These are phyloP conservation scores for Sugiyamaella lignohabitans DNA, from an alignment of 805 yeast genomes.

Conservation along the genomic window DNA sequence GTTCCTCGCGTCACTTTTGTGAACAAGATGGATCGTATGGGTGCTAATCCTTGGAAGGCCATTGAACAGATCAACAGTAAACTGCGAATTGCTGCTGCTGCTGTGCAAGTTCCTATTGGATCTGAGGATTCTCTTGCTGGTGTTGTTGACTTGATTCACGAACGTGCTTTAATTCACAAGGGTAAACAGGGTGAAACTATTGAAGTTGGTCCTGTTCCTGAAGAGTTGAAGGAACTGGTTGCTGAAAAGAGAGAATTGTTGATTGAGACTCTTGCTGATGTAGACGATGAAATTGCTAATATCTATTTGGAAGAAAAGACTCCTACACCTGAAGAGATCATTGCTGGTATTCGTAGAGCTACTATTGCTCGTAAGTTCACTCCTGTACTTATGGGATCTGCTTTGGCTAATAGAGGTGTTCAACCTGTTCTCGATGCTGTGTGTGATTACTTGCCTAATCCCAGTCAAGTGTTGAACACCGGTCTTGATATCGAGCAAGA, in stretches of 20 bases:
- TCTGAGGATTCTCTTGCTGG: conserved; percentile 80
- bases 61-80: conserved; percentile 85
- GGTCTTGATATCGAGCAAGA: conserved; percentile 66
- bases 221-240: conserved; percentile 69
- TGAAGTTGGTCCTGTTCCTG: conserved; percentile 64
- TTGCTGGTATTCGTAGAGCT: conserved; percentile 84
- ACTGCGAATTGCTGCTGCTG: conserved; percentile 91
- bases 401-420: conserved; percentile 91
- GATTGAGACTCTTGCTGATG: conserved; percentile 95
- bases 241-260: conserved; percentile 82
- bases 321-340: conserved; percentile 78
- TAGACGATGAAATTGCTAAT: conserved; percentile 96
- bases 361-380: conserved; percentile 94
- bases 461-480: conserved; percentile 84
- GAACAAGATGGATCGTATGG: conserved; percentile 99
- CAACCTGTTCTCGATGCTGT: conserved; percentile 96
- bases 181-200: conserved; percentile 85
- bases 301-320: conserved; percentile 82
- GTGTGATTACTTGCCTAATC: conserved; percentile 92
- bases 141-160: conserved; percentile 83
- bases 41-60: conserved; percentile 94
- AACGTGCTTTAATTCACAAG: conserved; percentile 81
- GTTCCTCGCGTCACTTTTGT: conserved; percentile 95
- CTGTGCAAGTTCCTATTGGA: conserved; percentile 97
- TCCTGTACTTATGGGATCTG: conserved; percentile 99